Percentiles rank a stretch among this genome's conserved stretches.
Conservation (phyloP, 352 stramenopile species). For the Pythium rishiriense region DNA sequence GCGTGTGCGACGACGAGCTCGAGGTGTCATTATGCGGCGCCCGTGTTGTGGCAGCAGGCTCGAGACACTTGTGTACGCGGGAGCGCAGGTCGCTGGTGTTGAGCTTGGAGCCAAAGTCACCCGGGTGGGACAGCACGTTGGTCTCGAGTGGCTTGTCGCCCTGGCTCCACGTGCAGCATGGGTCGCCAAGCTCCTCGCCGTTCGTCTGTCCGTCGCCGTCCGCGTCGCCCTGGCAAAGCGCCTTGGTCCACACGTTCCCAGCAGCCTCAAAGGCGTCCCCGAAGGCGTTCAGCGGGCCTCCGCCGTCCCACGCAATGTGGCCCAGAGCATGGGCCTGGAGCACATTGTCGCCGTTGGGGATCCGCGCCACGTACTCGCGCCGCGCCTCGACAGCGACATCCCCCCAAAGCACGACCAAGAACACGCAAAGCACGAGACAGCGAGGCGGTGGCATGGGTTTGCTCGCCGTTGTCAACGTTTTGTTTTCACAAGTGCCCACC, state of each 20-base stretch:
- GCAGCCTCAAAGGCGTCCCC: constrained; percentile 58
- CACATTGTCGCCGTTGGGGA: constrained; percentile 28
- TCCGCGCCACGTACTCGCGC: constrained; percentile 17
- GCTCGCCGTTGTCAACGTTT: not conserved
- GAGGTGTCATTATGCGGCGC: not conserved
- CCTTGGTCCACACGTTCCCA: constrained; percentile 43
- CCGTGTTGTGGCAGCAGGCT: not conserved
- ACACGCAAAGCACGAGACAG: not conserved
- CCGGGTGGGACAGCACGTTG: constrained; percentile 21
- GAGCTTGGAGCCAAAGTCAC: constrained; percentile 20
- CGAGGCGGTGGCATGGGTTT: not conserved
- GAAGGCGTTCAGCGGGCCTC: constrained; percentile 59
- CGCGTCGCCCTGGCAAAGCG: constrained; percentile 65
- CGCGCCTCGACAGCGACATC: not conserved
- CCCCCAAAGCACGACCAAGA: not conserved
- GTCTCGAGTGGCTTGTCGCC: constrained; percentile 10
- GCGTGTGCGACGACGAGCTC: not conserved
- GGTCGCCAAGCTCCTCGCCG: constrained; percentile 82
- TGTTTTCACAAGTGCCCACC: no score
- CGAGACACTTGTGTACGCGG: constrained; percentile 4
- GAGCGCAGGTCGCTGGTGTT: constrained; percentile 7
- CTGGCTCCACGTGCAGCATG: constrained; percentile 69
- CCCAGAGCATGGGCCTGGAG: constrained; percentile 38
- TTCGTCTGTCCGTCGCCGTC: constrained; percentile 86
- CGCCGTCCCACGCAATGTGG: constrained; percentile 46